Evolutionary conservation across 257 asterid genomes (phyloP).

Genomic region (Anisodus tanguticus): DNA sequence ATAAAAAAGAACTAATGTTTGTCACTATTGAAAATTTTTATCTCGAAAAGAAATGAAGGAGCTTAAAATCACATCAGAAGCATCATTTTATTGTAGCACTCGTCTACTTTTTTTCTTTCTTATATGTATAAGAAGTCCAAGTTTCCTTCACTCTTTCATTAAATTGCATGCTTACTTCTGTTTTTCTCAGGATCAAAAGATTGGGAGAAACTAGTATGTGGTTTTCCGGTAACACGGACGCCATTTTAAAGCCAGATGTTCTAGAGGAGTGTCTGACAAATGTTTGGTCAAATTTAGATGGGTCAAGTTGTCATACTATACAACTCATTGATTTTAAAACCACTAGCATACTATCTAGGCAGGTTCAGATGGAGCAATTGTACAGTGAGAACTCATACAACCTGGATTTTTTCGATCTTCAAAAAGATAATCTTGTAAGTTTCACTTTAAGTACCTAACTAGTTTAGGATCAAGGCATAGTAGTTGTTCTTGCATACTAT

Average conservation of each 20-base stretch:
- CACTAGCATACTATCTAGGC: not conserved
- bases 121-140: not conserved
- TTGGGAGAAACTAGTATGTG: not conserved
- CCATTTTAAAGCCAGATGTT: not conserved
- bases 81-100: not conserved
- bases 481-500: not conserved
- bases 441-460: not conserved
- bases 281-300: not conserved
- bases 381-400: not conserved
- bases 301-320: constrained; percentile 12
- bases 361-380: not conserved
- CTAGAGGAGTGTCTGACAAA: constrained; percentile 5
- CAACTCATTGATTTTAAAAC: not conserved
- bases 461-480: not conserved
- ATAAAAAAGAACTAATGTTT: not conserved
- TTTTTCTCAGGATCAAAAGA: not conserved
- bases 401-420: not conserved
- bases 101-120: not conserved
- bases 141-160: not conserved
- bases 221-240: not conserved
- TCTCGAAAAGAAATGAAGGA: not conserved
- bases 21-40: not conserved
- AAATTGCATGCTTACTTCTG: not conserved
- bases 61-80: not conserved
- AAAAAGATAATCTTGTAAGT: not conserved